Conservation (phyloP, 306 rosid species). For the Abrus precatorius region DNA sequence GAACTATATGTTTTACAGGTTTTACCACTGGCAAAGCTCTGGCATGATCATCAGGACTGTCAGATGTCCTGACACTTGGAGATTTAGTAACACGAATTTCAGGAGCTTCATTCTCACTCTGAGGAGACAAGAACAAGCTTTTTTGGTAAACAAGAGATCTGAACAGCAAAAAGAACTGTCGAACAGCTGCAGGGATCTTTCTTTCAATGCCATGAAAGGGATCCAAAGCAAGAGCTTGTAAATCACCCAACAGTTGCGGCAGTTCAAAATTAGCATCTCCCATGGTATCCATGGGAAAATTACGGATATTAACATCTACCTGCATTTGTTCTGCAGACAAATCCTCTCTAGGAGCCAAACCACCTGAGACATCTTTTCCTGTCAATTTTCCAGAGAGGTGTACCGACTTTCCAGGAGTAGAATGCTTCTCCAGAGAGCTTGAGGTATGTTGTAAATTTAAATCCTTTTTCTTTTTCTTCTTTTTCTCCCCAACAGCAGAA, state of each 20-base stretch:
- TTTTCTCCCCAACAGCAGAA: conserved; percentile 62
- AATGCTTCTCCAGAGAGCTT: conserved; percentile 55
- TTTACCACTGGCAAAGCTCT: conserved; percentile 61
- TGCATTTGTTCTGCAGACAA: conserved; percentile 51
- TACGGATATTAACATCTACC: conserved; percentile 47
- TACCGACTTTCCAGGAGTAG: conserved; percentile 54
- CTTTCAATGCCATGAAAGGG: conserved; percentile 79
- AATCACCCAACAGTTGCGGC: conserved; percentile 73
- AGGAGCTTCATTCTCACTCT: conserved; percentile 59
- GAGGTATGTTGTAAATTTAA: conserved; percentile 51
- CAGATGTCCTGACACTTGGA: conserved; percentile 53
- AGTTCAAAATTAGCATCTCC: conserved; percentile 58
- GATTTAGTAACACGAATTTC: conserved; percentile 60
- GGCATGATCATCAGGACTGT: conserved; percentile 57
- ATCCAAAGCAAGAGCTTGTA: conserved; percentile 88
- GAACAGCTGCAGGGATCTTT: conserved; percentile 61
- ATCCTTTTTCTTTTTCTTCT: conserved; percentile 75
- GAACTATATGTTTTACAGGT: conserved; percentile 65
- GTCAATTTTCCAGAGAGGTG: conserved; percentile 46
- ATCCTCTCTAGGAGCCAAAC: conserved; percentile 62
- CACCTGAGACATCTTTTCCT: conserved; percentile 54
- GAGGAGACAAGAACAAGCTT: conserved; percentile 72
- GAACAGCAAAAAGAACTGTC: conserved; percentile 76
- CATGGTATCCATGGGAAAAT: conserved; percentile 41
- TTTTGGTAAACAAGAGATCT: conserved; percentile 88